Evolutionary conservation across 495 filamentous ascomycete genomes (phyloP), one percentile per base, ranked within the genome.

Genomic region (Sordaria brevicollis): DNA sequence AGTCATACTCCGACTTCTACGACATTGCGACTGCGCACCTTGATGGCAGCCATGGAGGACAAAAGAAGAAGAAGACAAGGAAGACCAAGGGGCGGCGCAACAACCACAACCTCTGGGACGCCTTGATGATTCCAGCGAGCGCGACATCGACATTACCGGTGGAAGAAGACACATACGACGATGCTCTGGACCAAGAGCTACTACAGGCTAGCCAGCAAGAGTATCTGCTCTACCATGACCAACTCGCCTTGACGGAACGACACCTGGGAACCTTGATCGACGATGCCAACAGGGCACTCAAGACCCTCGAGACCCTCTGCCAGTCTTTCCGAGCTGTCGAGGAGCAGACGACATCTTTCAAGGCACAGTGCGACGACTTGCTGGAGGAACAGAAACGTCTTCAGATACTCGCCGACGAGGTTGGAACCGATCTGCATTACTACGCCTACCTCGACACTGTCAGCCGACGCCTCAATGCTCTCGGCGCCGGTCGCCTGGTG

Each of bases 361-460:
- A 93, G 77, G 89, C 90, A 67, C 93, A 94, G 79, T 98, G 94
- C 77, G 92, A 97, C 74, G 91, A 92, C 17, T 81, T 98, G 1
- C 78, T 97, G 31, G 81, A 87, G 4, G 92, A 96, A 65, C 91
- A 97, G 77, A 88, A 86, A 71, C 88, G 90, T 15, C 84, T 97
- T 29, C 87, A 90, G 66, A 84, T 85, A 37, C 83, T 98, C 39
- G 91, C 93, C 1, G 89, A 94, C 71, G 89, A 90, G 35, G 90
- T 99, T 62, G 90, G 90, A 7, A 87, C 90, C 34, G 96, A 96
- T 71, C 84, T 97, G 6, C 89, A 93, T 72, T 97, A 96, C 77
- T 99, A 97, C 76, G 87, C 89, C 25, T 96, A 94, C 76, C 85
- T 98, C 25, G 95, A 97, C 70, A 93, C 91, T 66, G 92, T 94